Percentiles rank a stretch among this genome's conserved stretches.
phyloP scores from a whole-genome alignment of 345 rosid species.

The Aquilaria malaccensis region DNA sequence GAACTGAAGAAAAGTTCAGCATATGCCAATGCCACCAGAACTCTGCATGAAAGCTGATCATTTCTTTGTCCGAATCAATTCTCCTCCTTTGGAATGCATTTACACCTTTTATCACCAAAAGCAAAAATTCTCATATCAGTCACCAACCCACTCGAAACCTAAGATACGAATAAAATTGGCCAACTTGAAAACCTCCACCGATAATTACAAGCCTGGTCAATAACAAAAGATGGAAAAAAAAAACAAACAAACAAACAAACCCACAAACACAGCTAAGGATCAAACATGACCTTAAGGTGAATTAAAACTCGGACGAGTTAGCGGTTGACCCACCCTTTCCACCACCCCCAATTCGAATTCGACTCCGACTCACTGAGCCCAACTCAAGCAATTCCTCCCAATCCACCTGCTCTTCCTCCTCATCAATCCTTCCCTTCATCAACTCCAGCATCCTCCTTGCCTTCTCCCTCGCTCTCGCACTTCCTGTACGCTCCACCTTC shows the following conservation, averaged over 20 bases:
- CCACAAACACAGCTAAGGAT: no score
- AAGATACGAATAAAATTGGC: background rate
- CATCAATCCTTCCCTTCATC: constrained; percentile 30
- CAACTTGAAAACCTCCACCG: background rate
- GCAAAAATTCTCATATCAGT: background rate
- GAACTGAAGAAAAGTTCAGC: no score
- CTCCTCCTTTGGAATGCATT: constrained; percentile 1
- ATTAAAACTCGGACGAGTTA: constrained; percentile 48
- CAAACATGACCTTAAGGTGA: background rate
- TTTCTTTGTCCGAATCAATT: constrained; percentile 11
- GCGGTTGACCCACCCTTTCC: constrained; percentile 19
- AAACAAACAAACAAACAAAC: background rate
- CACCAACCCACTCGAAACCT: background rate
- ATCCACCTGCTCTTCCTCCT: constrained; percentile 40
- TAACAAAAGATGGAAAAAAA: background rate
- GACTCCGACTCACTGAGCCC: constrained; percentile 25
- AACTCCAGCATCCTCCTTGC: constrained; percentile 41
- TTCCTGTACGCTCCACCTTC: constrained; percentile 38
- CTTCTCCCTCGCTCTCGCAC: constrained; percentile 43
- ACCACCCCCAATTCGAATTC: constrained; percentile 15
- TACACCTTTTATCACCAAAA: constrained; percentile 7
- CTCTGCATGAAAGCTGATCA: no score
- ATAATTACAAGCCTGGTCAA: constrained; percentile 13
- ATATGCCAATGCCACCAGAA: no score
- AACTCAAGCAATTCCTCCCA: constrained; percentile 81